These are phyloP conservation scores for Rostrohypoxylon terebratum DNA, from an alignment of 495 filamentous ascomycete species.

Conservation along the genomic window DNA sequence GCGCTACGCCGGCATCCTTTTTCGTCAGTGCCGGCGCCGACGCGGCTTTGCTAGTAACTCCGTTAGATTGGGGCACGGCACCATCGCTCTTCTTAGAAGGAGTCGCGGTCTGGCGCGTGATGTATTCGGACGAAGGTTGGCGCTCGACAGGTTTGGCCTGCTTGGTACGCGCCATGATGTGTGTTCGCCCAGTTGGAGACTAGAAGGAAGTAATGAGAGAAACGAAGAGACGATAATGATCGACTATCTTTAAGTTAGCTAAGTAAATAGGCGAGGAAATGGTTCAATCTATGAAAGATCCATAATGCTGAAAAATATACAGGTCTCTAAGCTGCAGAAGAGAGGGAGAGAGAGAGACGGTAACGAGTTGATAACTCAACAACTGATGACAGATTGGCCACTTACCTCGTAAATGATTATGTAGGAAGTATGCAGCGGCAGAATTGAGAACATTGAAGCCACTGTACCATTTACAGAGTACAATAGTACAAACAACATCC, in stretches of 20 bases:
- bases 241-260: slow-evolving; percentile 14
- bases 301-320: slow-evolving; percentile 14
- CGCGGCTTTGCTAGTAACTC: slow-evolving; percentile 48
- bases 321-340: not conserved
- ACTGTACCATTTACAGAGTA: slow-evolving; percentile 31
- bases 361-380: slow-evolving; percentile 31
- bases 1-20: slow-evolving; percentile 67
- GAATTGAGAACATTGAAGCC: slow-evolving; percentile 40
- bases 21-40: slow-evolving; percentile 43
- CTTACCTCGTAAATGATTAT: slow-evolving; percentile 26
- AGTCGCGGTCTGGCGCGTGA: slow-evolving; percentile 53
- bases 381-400: slow-evolving; percentile 50
- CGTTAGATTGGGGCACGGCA: slow-evolving; percentile 54
- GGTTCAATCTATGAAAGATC: slow-evolving; percentile 11
- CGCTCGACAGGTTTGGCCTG: slow-evolving; percentile 74
- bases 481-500: not conserved
- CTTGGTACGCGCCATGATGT: slow-evolving; percentile 76
- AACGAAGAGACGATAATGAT: slow-evolving; percentile 6
- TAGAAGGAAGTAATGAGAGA: slow-evolving; percentile 4
- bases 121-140: slow-evolving; percentile 72
- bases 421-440: slow-evolving; percentile 31
- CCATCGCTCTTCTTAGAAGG: slow-evolving; percentile 48
- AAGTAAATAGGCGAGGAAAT: not conserved
- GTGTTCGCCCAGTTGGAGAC: not conserved
- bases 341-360: slow-evolving; percentile 11